A percentile compares a stretch with the other conserved stretches of the same genome.
These are phyloP conservation scores for Ascochyta fabae DNA, from an alignment of 2,329 filamentous ascomycete species.

Conservation along the genomic window DNA sequence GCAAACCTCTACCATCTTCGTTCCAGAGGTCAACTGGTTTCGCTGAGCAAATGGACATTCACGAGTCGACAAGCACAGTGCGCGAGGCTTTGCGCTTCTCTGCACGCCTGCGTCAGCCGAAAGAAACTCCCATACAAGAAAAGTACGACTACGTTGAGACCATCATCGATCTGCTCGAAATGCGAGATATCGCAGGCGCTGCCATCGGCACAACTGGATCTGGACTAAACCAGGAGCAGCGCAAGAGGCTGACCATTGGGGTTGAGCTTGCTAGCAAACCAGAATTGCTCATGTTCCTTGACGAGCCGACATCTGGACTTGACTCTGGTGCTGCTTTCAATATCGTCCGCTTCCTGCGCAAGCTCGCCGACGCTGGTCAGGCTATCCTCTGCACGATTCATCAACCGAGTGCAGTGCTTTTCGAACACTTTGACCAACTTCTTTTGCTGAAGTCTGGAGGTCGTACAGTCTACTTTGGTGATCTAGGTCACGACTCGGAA, in stretches of 20 bases:
- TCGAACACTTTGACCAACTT: slow-evolving; percentile 70
- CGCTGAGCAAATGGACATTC: slow-evolving; percentile 71
- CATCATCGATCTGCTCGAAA: slow-evolving; percentile 67
- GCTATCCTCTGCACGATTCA: slow-evolving; percentile 74
- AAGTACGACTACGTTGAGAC: slow-evolving; percentile 71
- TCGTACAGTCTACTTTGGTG: slow-evolving; percentile 71
- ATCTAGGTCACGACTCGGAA: slow-evolving; percentile 54
- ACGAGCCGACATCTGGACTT: slow-evolving; percentile 77
- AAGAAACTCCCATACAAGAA: slow-evolving; percentile 62
- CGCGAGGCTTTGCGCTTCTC: slow-evolving; percentile 70
- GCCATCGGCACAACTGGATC: slow-evolving; percentile 64
- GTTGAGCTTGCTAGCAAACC: slow-evolving; percentile 70
- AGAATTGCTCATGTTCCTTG: slow-evolving; percentile 75
- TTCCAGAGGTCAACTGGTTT: slow-evolving; percentile 81
- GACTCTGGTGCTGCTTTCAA: slow-evolving; percentile 73
- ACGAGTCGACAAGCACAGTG: slow-evolving; percentile 67
- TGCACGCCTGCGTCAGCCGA: slow-evolving; percentile 67
- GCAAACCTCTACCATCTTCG: slow-evolving; percentile 62
- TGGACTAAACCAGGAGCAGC: slow-evolving; percentile 65
- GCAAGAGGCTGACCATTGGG: slow-evolving; percentile 70
- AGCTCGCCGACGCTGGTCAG: slow-evolving; percentile 70
- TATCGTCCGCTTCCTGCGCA: slow-evolving; percentile 69
- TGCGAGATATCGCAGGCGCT: slow-evolving; percentile 69
- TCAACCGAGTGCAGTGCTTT: slow-evolving; percentile 71
- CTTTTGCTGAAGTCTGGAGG: slow-evolving; percentile 70